phyloP scores from a whole-genome alignment of 805 yeast species.

The Candida arabinofermentans region DNA sequence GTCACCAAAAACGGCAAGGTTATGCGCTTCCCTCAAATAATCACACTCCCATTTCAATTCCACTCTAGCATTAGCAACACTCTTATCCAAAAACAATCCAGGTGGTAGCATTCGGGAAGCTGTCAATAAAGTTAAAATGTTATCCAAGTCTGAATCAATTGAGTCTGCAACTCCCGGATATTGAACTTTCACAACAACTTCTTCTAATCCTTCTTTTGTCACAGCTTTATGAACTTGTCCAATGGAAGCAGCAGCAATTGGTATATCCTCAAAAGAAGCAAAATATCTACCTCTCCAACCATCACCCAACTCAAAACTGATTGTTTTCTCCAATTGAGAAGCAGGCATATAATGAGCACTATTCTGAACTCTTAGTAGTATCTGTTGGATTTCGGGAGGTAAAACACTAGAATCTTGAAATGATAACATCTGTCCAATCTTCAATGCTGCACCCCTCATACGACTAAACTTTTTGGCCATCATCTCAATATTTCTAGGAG shows the following conservation, averaged over 20 bases:
- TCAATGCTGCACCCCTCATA: slow-evolving; percentile 99
- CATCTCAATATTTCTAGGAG: slow-evolving; percentile 80
- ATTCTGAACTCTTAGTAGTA: slow-evolving; percentile 82
- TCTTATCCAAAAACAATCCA: slow-evolving; percentile 86
- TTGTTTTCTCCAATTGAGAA: slow-evolving; percentile 74
- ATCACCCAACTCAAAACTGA: slow-evolving; percentile 69
- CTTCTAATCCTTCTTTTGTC: slow-evolving; percentile 51
- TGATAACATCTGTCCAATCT: slow-evolving; percentile 94
- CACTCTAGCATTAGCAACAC: slow-evolving; percentile 87
- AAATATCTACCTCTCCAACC: slow-evolving; percentile 72
- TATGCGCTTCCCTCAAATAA: slow-evolving; percentile 82
- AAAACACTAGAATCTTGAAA: slow-evolving; percentile 86
- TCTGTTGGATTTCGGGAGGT: slow-evolving; percentile 80
- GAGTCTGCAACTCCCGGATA: slow-evolving; percentile 95
- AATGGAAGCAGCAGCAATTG: slow-evolving; percentile 96
- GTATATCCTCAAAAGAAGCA: slow-evolving; percentile 74
- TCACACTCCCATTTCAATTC: slow-evolving; percentile 98
- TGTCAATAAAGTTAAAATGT: slow-evolving; percentile 71
- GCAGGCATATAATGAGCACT: slow-evolving; percentile 97
- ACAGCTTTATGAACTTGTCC: slow-evolving; percentile 94
- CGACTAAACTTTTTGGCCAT: slow-evolving; percentile 83
- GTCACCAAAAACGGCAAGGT: slow-evolving; percentile 62
- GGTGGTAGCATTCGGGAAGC: slow-evolving; percentile 87
- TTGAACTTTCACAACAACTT: slow-evolving; percentile 92
- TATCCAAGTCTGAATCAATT: slow-evolving; percentile 91